Conservation (phyloP, 345 rosid species). For the Brassica nigra region DNA sequence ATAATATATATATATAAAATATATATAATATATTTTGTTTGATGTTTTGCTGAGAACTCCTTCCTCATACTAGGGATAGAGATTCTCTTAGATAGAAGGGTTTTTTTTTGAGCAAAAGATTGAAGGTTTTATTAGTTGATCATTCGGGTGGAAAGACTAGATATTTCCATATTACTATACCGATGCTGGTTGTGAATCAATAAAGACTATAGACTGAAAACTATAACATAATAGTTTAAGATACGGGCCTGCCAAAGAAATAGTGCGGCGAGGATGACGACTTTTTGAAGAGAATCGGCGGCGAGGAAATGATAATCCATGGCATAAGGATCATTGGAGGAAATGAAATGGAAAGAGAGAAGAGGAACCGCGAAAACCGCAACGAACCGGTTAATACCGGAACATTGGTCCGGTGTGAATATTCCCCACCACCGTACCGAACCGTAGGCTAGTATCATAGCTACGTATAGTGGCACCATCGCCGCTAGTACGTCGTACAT, state of each 20-base stretch:
- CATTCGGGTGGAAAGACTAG: background rate
- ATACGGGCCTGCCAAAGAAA: conserved; percentile 62
- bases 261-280: conserved; percentile 69
- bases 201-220: background rate
- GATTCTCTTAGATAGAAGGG: background rate
- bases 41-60: background rate
- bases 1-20: too few species aligned
- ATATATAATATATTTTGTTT: background rate
- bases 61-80: background rate
- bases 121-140: background rate
- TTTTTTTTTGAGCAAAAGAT: too few species aligned
- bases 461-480: conserved; percentile 76
- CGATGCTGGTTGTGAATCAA: background rate
- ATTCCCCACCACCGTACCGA: conserved; percentile 93
- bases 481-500: conserved; percentile 87
- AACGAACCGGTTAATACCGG: conserved; percentile 85
- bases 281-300: conserved; percentile 76
- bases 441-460: conserved; percentile 86
- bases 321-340: conserved; percentile 67
- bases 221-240: background rate
- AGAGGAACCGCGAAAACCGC: conserved; percentile 86
- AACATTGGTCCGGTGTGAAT: conserved; percentile 83
- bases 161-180: background rate
- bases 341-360: conserved; percentile 84
- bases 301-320: conserved; percentile 89